These are phyloP conservation scores for Zopfochytrium polystomum DNA, from an alignment of 371 early-diverging fungal genomes.

Conservation along the genomic window DNA sequence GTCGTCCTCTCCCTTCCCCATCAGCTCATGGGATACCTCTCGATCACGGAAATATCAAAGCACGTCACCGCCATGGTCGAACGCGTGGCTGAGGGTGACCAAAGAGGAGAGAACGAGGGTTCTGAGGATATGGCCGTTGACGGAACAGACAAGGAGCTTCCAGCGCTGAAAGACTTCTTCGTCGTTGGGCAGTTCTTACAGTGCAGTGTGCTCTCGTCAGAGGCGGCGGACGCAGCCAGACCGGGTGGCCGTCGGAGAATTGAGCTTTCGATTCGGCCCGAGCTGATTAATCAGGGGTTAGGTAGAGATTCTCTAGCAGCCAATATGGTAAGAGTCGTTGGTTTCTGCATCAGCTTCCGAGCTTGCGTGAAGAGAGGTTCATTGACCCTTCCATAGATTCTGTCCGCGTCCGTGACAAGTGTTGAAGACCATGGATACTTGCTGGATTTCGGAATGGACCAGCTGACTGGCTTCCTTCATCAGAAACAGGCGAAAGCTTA, in stretches of 20 bases:
- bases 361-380: too few relatives aligned
- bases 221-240: constrained; percentile 42
- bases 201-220: constrained; percentile 43
- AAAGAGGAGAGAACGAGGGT: constrained; percentile 54
- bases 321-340: constrained; percentile 55
- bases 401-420: constrained; percentile 63
- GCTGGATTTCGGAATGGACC: constrained; percentile 64
- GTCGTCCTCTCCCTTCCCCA: constrained; percentile 74
- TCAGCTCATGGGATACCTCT: constrained; percentile 70
- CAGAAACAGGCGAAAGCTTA: constrained; percentile 32
- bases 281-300: constrained; percentile 62
- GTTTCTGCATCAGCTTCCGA: constrained; percentile 58
- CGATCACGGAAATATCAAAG: constrained; percentile 77
- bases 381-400: too few relatives aligned
- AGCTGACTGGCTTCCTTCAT: constrained; percentile 58
- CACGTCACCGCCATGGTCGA: constrained; percentile 61
- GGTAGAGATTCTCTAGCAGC: too few relatives aligned
- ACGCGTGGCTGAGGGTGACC: constrained; percentile 51
- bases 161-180: constrained; percentile 60
- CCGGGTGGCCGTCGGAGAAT: constrained; percentile 46
- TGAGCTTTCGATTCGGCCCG: constrained; percentile 70
- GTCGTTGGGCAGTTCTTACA: constrained; percentile 71
- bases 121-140: constrained; percentile 32
- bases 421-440: constrained; percentile 84
- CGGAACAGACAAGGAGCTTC: constrained; percentile 41